Evolutionary conservation across 306 rosid genomes (phyloP), one percentile per base, ranked within the genome.

Genomic region (Benincasa hispida): DNA sequence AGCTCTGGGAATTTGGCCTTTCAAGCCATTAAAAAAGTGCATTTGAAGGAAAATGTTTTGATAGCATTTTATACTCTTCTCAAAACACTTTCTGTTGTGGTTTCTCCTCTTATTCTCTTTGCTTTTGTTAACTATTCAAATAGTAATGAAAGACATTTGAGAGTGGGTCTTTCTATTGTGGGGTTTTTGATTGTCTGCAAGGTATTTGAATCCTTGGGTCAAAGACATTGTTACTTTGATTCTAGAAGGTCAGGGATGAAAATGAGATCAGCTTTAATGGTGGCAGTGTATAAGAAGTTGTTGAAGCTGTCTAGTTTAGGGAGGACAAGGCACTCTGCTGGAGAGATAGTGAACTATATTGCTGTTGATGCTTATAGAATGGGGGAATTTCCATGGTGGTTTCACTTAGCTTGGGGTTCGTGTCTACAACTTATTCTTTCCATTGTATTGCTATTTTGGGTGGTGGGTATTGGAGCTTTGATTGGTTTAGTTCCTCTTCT

Each of bases 351-450:
- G 76, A 90, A 90, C 41, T 92, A 90, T 67, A 86, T 92, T 18
- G 92, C 90, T 10, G 88, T 92, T 59, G 98, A 90, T 83, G 93
- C 96, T 2, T 92, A 92, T 34, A 78, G 92, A 70, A 87, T 92
- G 96, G 96, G 94, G 12, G 96, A 92, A 76, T 90, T 85, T 69
- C 91, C 91, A n/a, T 89, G 92, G 92, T 92, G 98, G 98, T 79
- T 92, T 53, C 98, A 92, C 30, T 1, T 76, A 15, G 18, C 82
- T 65, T 92, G 96, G 96, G 18, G 48, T 30, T 78, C 10, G 27
- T 80, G 79, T 17, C 11, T 90, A 56, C 90, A 86, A 30, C 77
- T 92, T 54, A 5, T 88, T 58, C 47, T 90, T 1, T 74, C 84
- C 74, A 82, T 90, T 75, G 62, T 30, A 22, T 35, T 92, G 10